A percentile compares a stretch with the other conserved stretches of the same genome.
phyloP scores from a whole-genome alignment of 208 protist genomes.

The Wallacemonas sp. region DNA sequence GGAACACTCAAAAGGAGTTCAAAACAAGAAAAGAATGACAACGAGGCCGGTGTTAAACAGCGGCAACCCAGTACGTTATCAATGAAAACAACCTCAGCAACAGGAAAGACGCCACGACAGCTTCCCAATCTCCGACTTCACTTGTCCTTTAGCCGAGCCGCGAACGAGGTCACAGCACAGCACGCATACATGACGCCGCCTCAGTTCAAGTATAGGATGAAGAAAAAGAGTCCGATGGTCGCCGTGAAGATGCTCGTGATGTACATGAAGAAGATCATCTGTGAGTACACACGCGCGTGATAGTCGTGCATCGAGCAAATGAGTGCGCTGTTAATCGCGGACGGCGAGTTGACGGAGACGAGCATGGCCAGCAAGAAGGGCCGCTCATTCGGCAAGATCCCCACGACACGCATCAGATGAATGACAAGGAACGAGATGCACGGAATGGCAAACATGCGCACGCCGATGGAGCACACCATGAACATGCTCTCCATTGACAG shows the following conservation, averaged over 20 bases:
- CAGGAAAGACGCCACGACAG: too few species aligned
- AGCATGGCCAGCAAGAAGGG: conserved; percentile 33
- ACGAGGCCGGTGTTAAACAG: too few species aligned
- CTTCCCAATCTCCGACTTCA: too few species aligned
- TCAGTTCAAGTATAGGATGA: conserved; percentile 11
- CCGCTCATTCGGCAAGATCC: conserved; percentile 13
- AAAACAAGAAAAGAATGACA: too few species aligned
- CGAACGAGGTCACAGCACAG: too few species aligned
- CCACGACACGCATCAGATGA: conserved; percentile 11
- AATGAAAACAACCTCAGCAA: too few species aligned
- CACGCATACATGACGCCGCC: neutral
- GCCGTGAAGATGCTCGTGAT: conserved; percentile 26
- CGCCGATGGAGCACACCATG: neutral
- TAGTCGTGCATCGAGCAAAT: conserved; percentile 37
- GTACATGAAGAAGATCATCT: conserved; percentile 39
- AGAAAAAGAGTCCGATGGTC: conserved; percentile 23
- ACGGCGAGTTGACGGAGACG: conserved; percentile 25
- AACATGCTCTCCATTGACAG: conserved; percentile 1
- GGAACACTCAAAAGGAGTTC: too few species aligned
- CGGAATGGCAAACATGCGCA: conserved; percentile 19
- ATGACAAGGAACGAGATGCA: conserved; percentile 29
- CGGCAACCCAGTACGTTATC: too few species aligned
- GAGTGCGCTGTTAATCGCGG: conserved; percentile 29
- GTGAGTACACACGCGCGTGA: conserved; percentile 22
- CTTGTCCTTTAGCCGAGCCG: too few species aligned